Evolutionary conservation across 1,284 basidiomycete genomes (phyloP).

Genomic region (Apiotrichum gamsii): DNA sequence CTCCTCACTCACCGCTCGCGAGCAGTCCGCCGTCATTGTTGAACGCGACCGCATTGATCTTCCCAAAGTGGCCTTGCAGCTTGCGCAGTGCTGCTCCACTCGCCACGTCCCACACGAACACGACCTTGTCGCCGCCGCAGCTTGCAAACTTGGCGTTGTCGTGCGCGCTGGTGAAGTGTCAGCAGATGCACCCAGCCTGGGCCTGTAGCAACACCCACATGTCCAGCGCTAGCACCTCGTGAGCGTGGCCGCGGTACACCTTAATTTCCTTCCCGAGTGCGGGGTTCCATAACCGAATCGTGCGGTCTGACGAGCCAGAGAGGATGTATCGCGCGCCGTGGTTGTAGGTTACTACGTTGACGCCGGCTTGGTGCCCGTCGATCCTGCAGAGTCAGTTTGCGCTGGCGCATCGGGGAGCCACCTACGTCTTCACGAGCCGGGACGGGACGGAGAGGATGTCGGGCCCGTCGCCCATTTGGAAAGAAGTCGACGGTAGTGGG

Average conservation of each 20-base stretch:
- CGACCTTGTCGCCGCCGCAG: constrained; percentile 83
- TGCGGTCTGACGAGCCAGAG: constrained; percentile 84
- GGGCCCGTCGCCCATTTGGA: constrained; percentile 8
- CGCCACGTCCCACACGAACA: constrained; percentile 93
- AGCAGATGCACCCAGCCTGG: background rate
- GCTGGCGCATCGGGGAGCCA: fast-evolving
- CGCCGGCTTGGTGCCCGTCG: constrained; percentile 62
- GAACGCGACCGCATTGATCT: constrained; percentile 85
- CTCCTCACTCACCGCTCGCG: constrained; percentile 61
- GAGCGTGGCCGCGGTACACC: constrained; percentile 80
- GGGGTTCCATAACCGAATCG: constrained; percentile 87
- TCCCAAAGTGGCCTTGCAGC: constrained; percentile 79
- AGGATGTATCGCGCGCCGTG: constrained; percentile 82
- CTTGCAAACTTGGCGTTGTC: constrained; percentile 93
- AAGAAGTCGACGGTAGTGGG: background rate
- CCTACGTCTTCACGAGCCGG: constrained; percentile 27
- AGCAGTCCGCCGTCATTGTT: constrained; percentile 69
- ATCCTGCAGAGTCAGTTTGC: constrained; percentile 27
- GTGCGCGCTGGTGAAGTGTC: constrained; percentile 60
- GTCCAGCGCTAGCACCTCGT: constrained; percentile 83
- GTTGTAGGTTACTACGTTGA: constrained; percentile 77
- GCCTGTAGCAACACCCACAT: constrained; percentile 58
- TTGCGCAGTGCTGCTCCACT: constrained; percentile 73
- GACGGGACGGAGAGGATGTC: constrained; percentile 20
- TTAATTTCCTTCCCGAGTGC: constrained; percentile 78